Percentiles rank a stretch among this genome's conserved stretches.
phyloP scores from a whole-genome alignment of 2,329 filamentous ascomycete species.

The Fusarium paranaense region DNA sequence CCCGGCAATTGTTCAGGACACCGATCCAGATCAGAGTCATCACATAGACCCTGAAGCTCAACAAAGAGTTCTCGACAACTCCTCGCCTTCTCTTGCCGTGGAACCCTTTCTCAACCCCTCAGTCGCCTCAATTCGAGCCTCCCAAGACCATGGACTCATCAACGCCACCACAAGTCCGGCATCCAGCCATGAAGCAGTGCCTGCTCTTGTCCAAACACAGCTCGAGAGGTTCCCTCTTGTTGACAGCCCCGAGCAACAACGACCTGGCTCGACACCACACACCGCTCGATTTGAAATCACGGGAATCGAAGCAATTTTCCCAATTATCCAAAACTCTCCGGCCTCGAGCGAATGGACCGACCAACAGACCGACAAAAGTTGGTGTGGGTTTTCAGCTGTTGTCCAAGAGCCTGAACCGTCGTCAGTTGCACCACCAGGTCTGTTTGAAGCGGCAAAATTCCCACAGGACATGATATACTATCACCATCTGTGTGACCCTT shows the following conservation, averaged over 20 bases:
- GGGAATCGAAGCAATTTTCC: background rate
- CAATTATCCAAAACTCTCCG: background rate
- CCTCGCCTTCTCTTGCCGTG: background rate
- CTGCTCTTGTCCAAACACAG: background rate
- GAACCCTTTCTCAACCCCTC: background rate
- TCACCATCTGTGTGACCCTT: conserved; percentile 24
- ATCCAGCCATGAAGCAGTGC: background rate
- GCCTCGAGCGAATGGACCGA: background rate
- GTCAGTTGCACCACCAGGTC: conserved; percentile 18
- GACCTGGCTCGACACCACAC: background rate
- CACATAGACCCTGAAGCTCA: background rate
- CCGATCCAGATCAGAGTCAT: background rate
- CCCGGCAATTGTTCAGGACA: background rate
- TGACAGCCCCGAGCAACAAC: background rate
- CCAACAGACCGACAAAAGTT: background rate
- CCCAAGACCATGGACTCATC: background rate
- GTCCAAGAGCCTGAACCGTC: background rate
- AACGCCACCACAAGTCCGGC: background rate
- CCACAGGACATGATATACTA: conserved; percentile 35
- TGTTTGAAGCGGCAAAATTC: conserved; percentile 21
- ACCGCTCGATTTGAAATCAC: background rate
- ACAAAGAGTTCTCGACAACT: background rate
- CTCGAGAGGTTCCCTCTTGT: background rate
- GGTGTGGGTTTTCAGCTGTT: background rate
- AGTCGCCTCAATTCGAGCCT: background rate